Conservation (phyloP, 805 yeast genomes). For the Ogataea haglerorum region DNA sequence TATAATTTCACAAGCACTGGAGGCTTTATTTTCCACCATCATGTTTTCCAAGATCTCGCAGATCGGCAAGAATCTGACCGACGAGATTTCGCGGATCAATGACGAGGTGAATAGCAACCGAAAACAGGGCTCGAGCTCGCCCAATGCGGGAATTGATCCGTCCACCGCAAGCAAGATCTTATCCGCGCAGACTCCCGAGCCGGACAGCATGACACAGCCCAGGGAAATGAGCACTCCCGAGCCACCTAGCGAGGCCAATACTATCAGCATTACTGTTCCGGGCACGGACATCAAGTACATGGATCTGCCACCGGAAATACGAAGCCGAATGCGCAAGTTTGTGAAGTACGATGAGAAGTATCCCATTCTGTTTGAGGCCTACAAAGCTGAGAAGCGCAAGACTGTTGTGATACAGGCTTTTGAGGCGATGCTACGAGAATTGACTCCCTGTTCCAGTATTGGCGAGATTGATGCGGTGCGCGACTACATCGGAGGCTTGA, state of each 20-base stretch:
- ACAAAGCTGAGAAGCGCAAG: slow-evolving; percentile 73
- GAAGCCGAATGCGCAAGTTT: slow-evolving; percentile 66
- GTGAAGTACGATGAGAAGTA: slow-evolving; percentile 87
- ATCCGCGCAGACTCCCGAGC: slow-evolving; percentile 45
- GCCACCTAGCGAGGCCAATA: background rate
- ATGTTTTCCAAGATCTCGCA: slow-evolving; percentile 62
- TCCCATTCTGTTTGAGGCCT: slow-evolving; percentile 80
- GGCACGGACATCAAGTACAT: slow-evolving; percentile 33
- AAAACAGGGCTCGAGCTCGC: slow-evolving; percentile 17
- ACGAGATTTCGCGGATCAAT: slow-evolving; percentile 45
- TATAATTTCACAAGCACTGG: background rate
- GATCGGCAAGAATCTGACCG: slow-evolving; percentile 58
- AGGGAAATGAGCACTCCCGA: slow-evolving; percentile 29
- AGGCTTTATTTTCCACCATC: background rate
- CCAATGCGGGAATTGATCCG: slow-evolving; percentile 20
- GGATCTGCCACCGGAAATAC: slow-evolving; percentile 55
- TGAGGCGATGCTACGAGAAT: slow-evolving; percentile 69
- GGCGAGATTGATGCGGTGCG: slow-evolving; percentile 68
- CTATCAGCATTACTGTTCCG: slow-evolving; percentile 14
- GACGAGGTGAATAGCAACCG: slow-evolving; percentile 29
- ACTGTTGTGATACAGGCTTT: slow-evolving; percentile 55
- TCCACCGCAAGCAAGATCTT: slow-evolving; percentile 33
- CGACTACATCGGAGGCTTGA: slow-evolving; percentile 64
- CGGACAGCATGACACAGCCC: slow-evolving; percentile 44
- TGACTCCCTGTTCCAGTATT: slow-evolving; percentile 76